Base-by-base conservation (phyloP, 2,329 filamentous ascomycete species). In the Diaporthe sp. region DNA sequence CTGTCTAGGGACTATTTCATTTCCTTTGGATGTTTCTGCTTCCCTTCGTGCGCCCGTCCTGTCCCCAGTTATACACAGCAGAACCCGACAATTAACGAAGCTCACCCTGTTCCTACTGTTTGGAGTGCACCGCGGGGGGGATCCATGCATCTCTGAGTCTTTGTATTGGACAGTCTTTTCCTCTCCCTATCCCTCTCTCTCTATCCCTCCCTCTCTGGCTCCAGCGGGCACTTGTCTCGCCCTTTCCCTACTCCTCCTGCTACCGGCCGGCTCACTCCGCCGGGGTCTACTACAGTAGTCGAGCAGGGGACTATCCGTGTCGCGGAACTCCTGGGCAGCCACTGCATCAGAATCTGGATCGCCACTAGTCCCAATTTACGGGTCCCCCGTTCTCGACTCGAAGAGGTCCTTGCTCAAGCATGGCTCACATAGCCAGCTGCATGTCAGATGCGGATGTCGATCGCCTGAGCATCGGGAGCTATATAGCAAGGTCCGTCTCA, bases 361-460 rank as follows among this genome's bases (percentile, higher is more conserved):
- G 72, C 47, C 74, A 75, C 57, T 75, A 55, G 39, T 55, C 74
- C 53, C 68, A 67, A 63, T 72, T 55, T 44, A 61, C 28, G n/a
- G 44, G 72, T 49, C 60, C 68, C 68, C 55, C 42, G 51, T 49
- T 37, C 70, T 71, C 42, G 72, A 65, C 65, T 55, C 42, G 58
- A 58, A 58, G 39, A 63, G 68, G 53, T 28, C 79, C 79, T 76
- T 77, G 78, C 76, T 77, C 80, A 79, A 78, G 82, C 83, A 92
- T 92, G 90, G 89, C 90, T 84, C 91, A 92, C 83, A 92, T 92
- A 83, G 89, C 88, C 82, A 88, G 85, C 80, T 91, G 90, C 82
- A 86, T 92, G 84, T 84, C 88, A 79, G 86, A 88, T 79, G 81
- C 82, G 75, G 87, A 88, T 79, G 81, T 83, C 76, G 85, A 85